A percentile compares a stretch with the other conserved stretches of the same genome.
These are phyloP conservation scores for Arabidopsis arenosa DNA, from an alignment of 345 rosid species.

Conservation along the genomic window DNA sequence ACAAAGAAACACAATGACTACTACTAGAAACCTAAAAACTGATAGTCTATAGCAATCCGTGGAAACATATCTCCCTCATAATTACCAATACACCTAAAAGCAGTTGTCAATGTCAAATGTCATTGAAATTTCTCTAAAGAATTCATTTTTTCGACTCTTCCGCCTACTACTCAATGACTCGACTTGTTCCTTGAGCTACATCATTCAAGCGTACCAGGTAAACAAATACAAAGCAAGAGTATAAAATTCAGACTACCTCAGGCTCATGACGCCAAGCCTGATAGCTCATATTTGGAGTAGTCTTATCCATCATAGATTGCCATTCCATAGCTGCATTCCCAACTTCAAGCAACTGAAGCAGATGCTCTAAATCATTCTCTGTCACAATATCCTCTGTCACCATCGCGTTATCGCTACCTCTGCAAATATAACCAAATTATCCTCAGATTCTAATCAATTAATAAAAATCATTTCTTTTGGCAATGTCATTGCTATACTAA, in stretches of 20 bases:
- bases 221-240: background rate
- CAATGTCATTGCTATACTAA: background rate
- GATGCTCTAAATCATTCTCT: conserved; percentile 84
- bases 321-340: conserved; percentile 73
- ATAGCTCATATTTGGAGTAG: conserved; percentile 80
- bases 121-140: background rate
- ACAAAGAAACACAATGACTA: background rate
- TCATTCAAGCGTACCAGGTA: background rate
- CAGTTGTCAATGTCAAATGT: background rate
- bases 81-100: background rate
- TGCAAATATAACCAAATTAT: conserved; percentile 35
- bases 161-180: background rate
- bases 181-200: background rate
- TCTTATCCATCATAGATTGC: conserved; percentile 84
- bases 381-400: conserved; percentile 61
- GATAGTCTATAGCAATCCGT: background rate
- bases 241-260: conserved; percentile 54
- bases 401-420: conserved; percentile 27
- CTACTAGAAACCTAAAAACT: background rate
- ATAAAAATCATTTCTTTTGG: too few relatives aligned
- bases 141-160: background rate
- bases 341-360: conserved; percentile 73
- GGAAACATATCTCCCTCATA: background rate
- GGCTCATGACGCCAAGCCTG: conserved; percentile 98
- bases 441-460: background rate